Conservation (phyloP, 495 filamentous ascomycete species). For the Talaromyces stipitatus region DNA sequence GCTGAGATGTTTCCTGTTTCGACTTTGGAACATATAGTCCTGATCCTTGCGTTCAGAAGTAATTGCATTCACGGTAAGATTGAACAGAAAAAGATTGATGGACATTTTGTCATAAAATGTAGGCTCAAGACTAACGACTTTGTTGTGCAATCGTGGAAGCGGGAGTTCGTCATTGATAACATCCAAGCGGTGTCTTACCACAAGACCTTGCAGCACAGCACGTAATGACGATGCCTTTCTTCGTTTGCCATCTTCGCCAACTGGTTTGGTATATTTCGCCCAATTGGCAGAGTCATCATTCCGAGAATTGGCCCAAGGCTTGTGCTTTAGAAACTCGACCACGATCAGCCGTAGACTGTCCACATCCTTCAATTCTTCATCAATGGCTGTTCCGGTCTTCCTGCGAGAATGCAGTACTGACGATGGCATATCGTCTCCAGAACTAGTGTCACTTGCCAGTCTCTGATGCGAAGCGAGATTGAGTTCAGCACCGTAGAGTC, state of each 20-base stretch:
- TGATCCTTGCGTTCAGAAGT: constrained; percentile 76
- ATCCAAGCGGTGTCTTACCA: constrained; percentile 69
- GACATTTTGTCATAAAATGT: constrained; percentile 77
- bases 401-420: constrained; percentile 26
- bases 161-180: constrained; percentile 57
- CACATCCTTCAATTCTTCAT: constrained; percentile 62
- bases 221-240: constrained; percentile 57
- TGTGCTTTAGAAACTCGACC: constrained; percentile 60
- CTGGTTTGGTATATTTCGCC: constrained; percentile 66
- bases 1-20: constrained; percentile 55
- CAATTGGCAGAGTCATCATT: constrained; percentile 52
- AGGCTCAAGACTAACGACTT: constrained; percentile 65
- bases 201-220: constrained; percentile 62
- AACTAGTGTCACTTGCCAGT: constrained; percentile 27
- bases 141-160: constrained; percentile 64
- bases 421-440: constrained; percentile 20
- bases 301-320: constrained; percentile 62
- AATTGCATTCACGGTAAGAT: constrained; percentile 76
- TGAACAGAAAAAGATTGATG: constrained; percentile 76
- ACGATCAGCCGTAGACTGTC: constrained; percentile 66
- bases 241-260: constrained; percentile 43
- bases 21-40: constrained; percentile 83
- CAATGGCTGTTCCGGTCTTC: constrained; percentile 27
- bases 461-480: constrained; percentile 46
- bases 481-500: constrained; percentile 68